Percentiles rank a stretch among this genome's conserved stretches.
These are phyloP conservation scores for Tetrapisispora iriomotensis DNA, from an alignment of 805 yeast genomes.

Conservation along the genomic window DNA sequence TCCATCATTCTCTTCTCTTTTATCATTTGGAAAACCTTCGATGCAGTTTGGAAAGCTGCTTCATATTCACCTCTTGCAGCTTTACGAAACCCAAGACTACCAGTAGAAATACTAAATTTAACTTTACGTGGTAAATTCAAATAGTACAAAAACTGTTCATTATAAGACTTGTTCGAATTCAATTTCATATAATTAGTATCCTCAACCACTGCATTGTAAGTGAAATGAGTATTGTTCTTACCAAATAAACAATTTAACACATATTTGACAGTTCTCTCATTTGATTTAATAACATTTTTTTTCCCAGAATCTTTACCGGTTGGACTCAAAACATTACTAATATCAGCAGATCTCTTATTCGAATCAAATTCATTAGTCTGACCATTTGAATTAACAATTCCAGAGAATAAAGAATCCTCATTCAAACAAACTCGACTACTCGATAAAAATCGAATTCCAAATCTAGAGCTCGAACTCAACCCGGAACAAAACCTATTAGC, in stretches of 20 bases:
- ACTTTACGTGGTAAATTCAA: conserved; percentile 72
- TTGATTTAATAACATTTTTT: conserved; percentile 6
- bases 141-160: conserved; percentile 67
- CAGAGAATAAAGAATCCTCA: background rate
- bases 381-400: background rate
- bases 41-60: conserved; percentile 78
- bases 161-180: conserved; percentile 43
- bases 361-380: background rate
- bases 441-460: too few relatives aligned
- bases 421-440: too few relatives aligned
- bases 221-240: conserved; percentile 73
- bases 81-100: conserved; percentile 81
- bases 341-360: too few relatives aligned
- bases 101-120: conserved; percentile 61
- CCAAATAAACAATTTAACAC: conserved; percentile 68
- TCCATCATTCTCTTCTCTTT: conserved; percentile 49
- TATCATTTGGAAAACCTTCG: conserved; percentile 62
- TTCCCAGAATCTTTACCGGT: background rate
- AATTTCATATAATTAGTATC: conserved; percentile 49
- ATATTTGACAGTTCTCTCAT: conserved; percentile 44
- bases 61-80: conserved; percentile 88
- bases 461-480: too few relatives aligned
- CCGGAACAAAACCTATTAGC: too few relatives aligned
- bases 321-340: background rate
- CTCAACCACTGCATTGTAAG: conserved; percentile 62